A percentile compares a stretch with the other conserved stretches of the same genome.
Evolutionary conservation across 2,329 filamentous ascomycete genomes (phyloP).

Genomic region (Colletotrichum lindemuthianum): DNA sequence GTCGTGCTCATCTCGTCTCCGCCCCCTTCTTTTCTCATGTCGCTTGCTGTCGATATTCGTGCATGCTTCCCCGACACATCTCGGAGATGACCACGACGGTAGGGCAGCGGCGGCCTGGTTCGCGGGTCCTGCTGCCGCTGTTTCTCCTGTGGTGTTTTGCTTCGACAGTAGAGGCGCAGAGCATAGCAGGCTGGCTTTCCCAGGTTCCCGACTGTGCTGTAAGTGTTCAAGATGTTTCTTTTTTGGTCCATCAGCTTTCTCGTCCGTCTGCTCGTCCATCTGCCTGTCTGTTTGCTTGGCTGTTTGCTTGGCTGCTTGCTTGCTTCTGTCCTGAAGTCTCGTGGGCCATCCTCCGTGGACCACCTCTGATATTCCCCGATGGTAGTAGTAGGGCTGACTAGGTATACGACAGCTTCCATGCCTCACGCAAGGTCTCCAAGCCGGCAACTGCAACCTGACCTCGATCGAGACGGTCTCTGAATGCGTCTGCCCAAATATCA

Average conservation of each 20-base stretch:
- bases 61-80: constrained; percentile 22
- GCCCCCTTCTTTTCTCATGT: background rate
- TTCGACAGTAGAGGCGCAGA: constrained; percentile 21
- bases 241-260: background rate
- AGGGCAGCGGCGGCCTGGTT: constrained; percentile 16
- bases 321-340: background rate
- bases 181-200: constrained; percentile 9
- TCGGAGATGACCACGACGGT: constrained; percentile 23
- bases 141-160: constrained; percentile 1
- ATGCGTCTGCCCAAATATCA: constrained; percentile 36
- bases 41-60: background rate
- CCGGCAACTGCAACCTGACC: constrained; percentile 35
- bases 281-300: background rate
- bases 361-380: constrained; percentile 6
- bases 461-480: constrained; percentile 27
- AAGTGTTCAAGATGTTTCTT: constrained; percentile 6
- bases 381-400: constrained; percentile 23
- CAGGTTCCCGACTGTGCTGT: constrained; percentile 24
- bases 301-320: background rate
- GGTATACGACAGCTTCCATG: constrained; percentile 29
- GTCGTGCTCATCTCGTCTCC: background rate
- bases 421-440: constrained; percentile 11
- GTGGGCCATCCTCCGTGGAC: background rate
- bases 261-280: too few relatives aligned
- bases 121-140: constrained; percentile 18